A percentile compares a stretch with the other conserved stretches of the same genome.
Conservation (phyloP, 2,329 filamentous ascomycete species). For the Pezicula carpinea region DNA sequence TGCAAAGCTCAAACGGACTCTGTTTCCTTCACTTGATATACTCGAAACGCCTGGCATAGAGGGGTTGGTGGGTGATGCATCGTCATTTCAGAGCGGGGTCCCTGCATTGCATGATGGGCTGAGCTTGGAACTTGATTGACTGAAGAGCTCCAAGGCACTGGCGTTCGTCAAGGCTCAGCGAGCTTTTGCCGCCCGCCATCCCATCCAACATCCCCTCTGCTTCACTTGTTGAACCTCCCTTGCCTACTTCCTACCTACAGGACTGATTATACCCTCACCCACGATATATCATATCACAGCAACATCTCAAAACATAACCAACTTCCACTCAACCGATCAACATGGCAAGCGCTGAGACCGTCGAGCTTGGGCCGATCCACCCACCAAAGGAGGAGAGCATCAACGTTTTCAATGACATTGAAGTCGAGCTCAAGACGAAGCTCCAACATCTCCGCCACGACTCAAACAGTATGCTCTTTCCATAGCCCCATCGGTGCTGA, state of each 20-base stretch:
- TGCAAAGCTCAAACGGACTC: too few relatives aligned
- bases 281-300: background rate
- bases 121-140: background rate
- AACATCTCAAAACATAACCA: slow-evolving; percentile 3
- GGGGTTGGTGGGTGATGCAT: background rate
- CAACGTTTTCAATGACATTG: slow-evolving; percentile 43
- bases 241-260: too few relatives aligned
- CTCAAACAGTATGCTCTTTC: slow-evolving; percentile 34
- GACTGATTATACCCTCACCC: too few relatives aligned
- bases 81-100: background rate
- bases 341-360: slow-evolving; percentile 42
- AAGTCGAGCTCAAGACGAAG: slow-evolving; percentile 45
- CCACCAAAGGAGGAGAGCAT: slow-evolving; percentile 46
- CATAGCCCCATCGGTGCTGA: background rate
- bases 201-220: too few relatives aligned
- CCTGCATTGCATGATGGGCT: background rate
- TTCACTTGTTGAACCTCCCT: too few relatives aligned
- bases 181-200: too few relatives aligned
- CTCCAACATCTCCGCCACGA: slow-evolving; percentile 45
- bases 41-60: background rate
- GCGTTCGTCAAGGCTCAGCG: background rate
- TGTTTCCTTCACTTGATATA: too few relatives aligned
- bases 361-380: slow-evolving; percentile 36
- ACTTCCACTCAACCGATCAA: background rate
- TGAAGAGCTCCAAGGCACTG: background rate